phyloP scores from a whole-genome alignment of 1,139 yeast genomes.

The Candida sp. region DNA sequence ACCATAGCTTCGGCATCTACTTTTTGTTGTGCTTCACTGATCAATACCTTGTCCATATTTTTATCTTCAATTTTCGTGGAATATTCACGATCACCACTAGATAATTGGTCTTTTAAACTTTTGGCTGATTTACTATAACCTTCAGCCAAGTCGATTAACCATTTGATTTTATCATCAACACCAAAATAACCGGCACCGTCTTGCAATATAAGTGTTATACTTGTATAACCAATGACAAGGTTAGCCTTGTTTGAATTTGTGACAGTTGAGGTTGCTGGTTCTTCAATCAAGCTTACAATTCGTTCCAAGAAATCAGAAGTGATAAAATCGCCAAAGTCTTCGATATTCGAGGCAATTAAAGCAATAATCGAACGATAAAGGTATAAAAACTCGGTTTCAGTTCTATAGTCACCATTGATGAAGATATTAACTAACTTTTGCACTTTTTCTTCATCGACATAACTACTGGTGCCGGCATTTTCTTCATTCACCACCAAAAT shows the following conservation, averaged over 20 bases:
- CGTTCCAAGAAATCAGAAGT: slow-evolving; percentile 35
- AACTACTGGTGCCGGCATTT: slow-evolving; percentile 25
- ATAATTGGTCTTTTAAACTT: slow-evolving; percentile 28
- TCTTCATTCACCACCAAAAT: slow-evolving; percentile 37
- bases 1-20: slow-evolving; percentile 36
- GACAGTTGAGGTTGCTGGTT: slow-evolving; percentile 28
- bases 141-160: slow-evolving; percentile 46
- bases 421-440: slow-evolving; percentile 30
- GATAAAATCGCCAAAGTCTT: slow-evolving; percentile 48
- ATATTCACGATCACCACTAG: slow-evolving; percentile 42
- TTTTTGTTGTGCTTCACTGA: slow-evolving; percentile 30
- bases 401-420: slow-evolving; percentile 31
- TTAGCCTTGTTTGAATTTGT: slow-evolving; percentile 40
- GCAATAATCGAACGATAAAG: slow-evolving; percentile 42
- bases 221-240: slow-evolving; percentile 43
- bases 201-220: slow-evolving; percentile 41
- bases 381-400: slow-evolving; percentile 41
- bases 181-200: slow-evolving; percentile 51
- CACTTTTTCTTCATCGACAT: slow-evolving; percentile 35
- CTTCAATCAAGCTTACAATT: slow-evolving; percentile 30
- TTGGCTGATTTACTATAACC: slow-evolving; percentile 38
- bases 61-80: slow-evolving; percentile 39
- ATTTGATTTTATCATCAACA: slow-evolving; percentile 40
- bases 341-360: slow-evolving; percentile 45
- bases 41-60: slow-evolving; percentile 33